Evolutionary conservation across 2,329 filamentous ascomycete species (phyloP), one percentile per base, ranked within the genome.

Genomic region (Aspergillus costaricaensis): DNA sequence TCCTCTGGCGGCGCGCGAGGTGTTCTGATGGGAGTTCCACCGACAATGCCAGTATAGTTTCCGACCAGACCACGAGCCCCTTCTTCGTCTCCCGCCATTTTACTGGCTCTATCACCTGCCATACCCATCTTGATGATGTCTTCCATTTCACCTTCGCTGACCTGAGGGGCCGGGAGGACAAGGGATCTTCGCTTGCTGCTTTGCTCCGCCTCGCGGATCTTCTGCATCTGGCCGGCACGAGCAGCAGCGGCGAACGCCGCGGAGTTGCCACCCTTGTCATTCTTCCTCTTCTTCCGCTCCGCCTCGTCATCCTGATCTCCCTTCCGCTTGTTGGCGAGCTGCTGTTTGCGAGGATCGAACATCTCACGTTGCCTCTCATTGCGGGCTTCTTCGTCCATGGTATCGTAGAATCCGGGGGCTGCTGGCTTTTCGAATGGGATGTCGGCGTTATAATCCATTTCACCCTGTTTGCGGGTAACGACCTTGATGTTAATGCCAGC

Each of bases 381-480:
- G 66, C 83, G 84, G 4, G 81, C 79, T 66, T 90, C 82, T 74
- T 99, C 95, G 14, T 97, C 92, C 3, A 82, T 82, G 0, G 95
- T 99, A 74, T 99, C 94, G 79, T 94, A 96, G 75, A 99, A 99
- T 12, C 95, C 95, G 21, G 88, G 81, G 0, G 90, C 89, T 0
- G 95, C 89, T 65, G 91, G 91, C 77, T 95, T 97, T 76, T 99
- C 95, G 67, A 99, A 98, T 0, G 95, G 95, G 66, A 99, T 96
- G 70, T 99, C 95, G 69, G 95, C 95, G 77, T 99, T 99, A 82
- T 99, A 99, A 77, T 99, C 95, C 92, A 99, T 99, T 80, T 98
- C 90, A 0, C 95, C 95, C 81, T 92, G 88, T 81, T 98, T 98
- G 62, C 90, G 87, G 14, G 90, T 95, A 2, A 88, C 88, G 59